These are phyloP conservation scores for Lunasporangiospora selenospora DNA, from an alignment of 192 early-diverging fungal genomes.

Conservation along the genomic window DNA sequence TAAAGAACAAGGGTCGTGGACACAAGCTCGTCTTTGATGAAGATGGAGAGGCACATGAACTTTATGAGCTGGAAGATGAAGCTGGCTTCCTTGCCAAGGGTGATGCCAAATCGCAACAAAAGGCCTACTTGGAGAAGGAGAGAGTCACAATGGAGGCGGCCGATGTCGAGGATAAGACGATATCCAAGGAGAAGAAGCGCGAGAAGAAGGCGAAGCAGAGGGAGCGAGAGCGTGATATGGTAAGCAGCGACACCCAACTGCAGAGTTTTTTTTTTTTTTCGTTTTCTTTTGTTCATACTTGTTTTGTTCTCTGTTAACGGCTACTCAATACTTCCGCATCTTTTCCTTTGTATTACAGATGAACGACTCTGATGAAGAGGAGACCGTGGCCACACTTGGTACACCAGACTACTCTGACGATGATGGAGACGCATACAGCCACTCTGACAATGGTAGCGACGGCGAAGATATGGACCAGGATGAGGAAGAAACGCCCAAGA, in stretches of 20 bases:
- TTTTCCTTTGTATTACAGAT: background rate
- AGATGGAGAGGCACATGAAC: constrained; percentile 80
- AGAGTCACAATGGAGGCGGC: constrained; percentile 72
- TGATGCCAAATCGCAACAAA: constrained; percentile 65
- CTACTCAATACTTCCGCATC: constrained; percentile 4
- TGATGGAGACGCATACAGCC: constrained; percentile 11
- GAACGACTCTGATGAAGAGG: constrained; percentile 25
- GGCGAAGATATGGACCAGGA: constrained; percentile 9
- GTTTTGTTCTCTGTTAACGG: background rate
- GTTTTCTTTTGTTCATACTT: background rate
- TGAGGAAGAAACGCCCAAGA: constrained; percentile 37
- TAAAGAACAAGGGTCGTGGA: constrained; percentile 74
- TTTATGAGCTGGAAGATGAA: constrained; percentile 85
- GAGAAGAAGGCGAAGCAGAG: constrained; percentile 79
- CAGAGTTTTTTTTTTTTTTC: background rate
- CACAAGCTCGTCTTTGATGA: constrained; percentile 93
- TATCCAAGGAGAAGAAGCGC: constrained; percentile 66
- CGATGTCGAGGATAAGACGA: constrained; percentile 81
- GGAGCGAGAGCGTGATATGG: constrained; percentile 58
- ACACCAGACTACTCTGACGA: constrained; percentile 24
- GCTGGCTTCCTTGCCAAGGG: constrained; percentile 80
- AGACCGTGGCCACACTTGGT: constrained; percentile 25
- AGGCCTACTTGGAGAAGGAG: constrained; percentile 76
- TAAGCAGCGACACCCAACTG: background rate
- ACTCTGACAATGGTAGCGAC: constrained; percentile 9